Evolutionary conservation across 495 filamentous ascomycete species (phyloP).

Genomic region (Hypoxylon crocopeplum): DNA sequence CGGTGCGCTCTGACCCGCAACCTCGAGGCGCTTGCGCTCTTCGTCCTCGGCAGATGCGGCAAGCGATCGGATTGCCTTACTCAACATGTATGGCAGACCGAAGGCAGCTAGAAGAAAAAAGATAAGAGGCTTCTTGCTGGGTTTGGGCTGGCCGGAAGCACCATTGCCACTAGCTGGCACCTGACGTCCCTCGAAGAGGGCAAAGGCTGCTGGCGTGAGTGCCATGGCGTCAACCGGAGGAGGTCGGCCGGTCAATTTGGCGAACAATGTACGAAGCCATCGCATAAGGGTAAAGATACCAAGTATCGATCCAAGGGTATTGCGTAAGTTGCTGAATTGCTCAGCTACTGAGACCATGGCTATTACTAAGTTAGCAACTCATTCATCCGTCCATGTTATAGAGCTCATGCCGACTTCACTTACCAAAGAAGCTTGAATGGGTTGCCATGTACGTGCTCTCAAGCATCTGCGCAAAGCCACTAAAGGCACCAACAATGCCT

Average conservation of each 20-base stretch:
- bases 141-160: slow-evolving; percentile 65
- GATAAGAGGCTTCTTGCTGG: slow-evolving; percentile 91
- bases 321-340: slow-evolving; percentile 90
- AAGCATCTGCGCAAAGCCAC: slow-evolving; percentile 98
- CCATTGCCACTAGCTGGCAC: slow-evolving; percentile 44
- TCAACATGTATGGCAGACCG: slow-evolving; percentile 94
- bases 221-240: slow-evolving; percentile 84
- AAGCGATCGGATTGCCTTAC: slow-evolving; percentile 85
- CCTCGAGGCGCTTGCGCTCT: slow-evolving; percentile 65
- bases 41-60: slow-evolving; percentile 85
- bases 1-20: slow-evolving; percentile 53
- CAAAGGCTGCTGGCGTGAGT: slow-evolving; percentile 88
- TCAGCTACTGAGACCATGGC: slow-evolving; percentile 99
- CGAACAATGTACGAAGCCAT: slow-evolving; percentile 88
- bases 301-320: slow-evolving; percentile 92
- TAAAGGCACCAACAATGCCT: slow-evolving; percentile 96
- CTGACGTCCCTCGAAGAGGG: slow-evolving; percentile 77
- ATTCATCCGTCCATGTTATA: not conserved
- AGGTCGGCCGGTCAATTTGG: slow-evolving; percentile 93
- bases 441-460: slow-evolving; percentile 99
- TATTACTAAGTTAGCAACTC: slow-evolving; percentile 48
- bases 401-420: slow-evolving; percentile 38
- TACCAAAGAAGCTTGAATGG: slow-evolving; percentile 98
- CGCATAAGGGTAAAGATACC: slow-evolving; percentile 96
- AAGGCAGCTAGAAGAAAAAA: slow-evolving; percentile 96